Evolutionary conservation across 108 stramenopile genomes (phyloP).

Genomic region (Epithemia pelagica): DNA sequence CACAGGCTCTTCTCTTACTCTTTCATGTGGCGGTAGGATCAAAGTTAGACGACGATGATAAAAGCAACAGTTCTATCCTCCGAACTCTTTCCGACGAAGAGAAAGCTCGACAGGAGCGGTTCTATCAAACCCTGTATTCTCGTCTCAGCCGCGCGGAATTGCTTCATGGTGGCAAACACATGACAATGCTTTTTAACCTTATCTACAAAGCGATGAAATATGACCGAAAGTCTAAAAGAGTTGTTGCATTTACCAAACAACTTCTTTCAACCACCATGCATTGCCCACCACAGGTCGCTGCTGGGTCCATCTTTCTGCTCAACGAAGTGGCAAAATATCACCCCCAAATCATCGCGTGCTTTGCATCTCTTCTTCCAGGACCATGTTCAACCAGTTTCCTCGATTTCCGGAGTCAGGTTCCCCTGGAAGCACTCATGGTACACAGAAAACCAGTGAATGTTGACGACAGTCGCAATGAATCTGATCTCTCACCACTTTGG

Average conservation of each 20-base stretch:
- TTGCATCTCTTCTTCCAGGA: conserved; percentile 21
- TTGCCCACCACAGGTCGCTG: conserved; percentile 64
- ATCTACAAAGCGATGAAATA: conserved; percentile 92
- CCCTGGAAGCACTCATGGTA: conserved; percentile 42
- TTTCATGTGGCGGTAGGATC: conserved; percentile 73
- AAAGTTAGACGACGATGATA: conserved; percentile 7
- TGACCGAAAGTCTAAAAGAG: conserved; percentile 58
- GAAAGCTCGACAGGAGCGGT: conserved; percentile 58
- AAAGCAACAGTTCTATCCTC: conserved; percentile 4
- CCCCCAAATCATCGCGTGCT: conserved; percentile 32
- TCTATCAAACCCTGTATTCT: conserved; percentile 92
- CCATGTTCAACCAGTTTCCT: conserved; percentile 19
- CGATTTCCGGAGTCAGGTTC: conserved; percentile 69
- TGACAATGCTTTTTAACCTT: conserved; percentile 93
- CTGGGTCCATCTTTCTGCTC: conserved; percentile 82
- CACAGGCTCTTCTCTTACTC: conserved; percentile 93
- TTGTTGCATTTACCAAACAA: conserved; percentile 85
- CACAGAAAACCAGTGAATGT: background rate
- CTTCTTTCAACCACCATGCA: conserved; percentile 71
- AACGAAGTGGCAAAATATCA: conserved; percentile 78
- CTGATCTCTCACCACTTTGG: conserved; percentile 42
- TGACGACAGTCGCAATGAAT: conserved; percentile 2
- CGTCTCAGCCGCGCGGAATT: conserved; percentile 61
- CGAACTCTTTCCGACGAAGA: background rate
- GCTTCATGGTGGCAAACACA: conserved; percentile 60